Evolutionary conservation across 2,329 filamentous ascomycete genomes (phyloP).

Genomic region (Pyrenophora graminea): DNA sequence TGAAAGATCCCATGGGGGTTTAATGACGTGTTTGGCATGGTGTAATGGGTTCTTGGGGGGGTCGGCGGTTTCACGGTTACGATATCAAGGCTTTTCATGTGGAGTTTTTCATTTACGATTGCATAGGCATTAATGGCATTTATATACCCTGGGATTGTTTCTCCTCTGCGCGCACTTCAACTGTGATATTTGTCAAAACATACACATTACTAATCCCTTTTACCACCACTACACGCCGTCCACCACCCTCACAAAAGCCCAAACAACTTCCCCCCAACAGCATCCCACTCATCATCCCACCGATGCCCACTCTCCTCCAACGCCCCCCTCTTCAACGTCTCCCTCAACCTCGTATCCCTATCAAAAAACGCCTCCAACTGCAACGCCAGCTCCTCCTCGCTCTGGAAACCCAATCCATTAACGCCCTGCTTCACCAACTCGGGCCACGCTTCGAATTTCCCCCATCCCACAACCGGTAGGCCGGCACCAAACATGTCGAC

Average conservation of each 20-base stretch:
- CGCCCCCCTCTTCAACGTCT: slow-evolving; percentile 69
- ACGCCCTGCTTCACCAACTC: slow-evolving; percentile 87
- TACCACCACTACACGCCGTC: too few species aligned
- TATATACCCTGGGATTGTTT: too few species aligned
- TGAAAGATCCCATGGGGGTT: too few species aligned
- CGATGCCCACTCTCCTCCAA: slow-evolving; percentile 71
- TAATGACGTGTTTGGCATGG: too few species aligned
- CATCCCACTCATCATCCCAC: slow-evolving; percentile 94
- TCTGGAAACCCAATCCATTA: slow-evolving; percentile 86
- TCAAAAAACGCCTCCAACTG: slow-evolving; percentile 69
- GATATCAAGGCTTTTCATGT: too few species aligned
- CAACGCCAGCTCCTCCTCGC: slow-evolving; percentile 65
- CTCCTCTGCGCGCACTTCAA: too few species aligned
- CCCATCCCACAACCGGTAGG: slow-evolving; percentile 86
- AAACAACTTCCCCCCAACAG: slow-evolving; percentile 74
- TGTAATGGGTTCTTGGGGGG: too few species aligned
- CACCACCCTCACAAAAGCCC: slow-evolving; percentile 2
- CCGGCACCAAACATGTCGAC: slow-evolving; percentile 98
- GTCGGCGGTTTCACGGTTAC: too few species aligned
- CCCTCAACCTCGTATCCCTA: slow-evolving; percentile 58
- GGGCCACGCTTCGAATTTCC: slow-evolving; percentile 81
- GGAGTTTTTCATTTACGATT: too few species aligned
- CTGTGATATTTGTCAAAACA: too few species aligned
- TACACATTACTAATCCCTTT: too few species aligned
- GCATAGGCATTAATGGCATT: too few species aligned